phyloP scores from a whole-genome alignment of 805 yeast genomes.

The Ogataea dorogensis region DNA sequence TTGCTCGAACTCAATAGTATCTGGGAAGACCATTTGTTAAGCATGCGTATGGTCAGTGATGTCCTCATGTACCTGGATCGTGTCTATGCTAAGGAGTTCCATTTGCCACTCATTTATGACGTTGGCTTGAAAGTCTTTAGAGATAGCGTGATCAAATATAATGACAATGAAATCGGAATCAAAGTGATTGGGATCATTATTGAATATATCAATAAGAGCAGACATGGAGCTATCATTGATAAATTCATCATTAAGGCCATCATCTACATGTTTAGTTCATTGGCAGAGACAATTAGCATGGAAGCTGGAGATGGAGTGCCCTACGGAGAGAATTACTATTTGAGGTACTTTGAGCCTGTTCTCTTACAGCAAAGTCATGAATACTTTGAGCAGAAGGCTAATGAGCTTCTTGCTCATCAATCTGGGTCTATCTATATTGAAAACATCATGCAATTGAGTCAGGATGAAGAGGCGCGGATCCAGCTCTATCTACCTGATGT shows the following conservation, averaged over 20 bases:
- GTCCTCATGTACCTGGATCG: slow-evolving; percentile 84
- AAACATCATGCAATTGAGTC: slow-evolving; percentile 50
- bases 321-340: slow-evolving; percentile 61
- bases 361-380: slow-evolving; percentile 53
- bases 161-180: slow-evolving; percentile 50
- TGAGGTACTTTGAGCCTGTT: slow-evolving; percentile 62
- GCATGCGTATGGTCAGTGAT: slow-evolving; percentile 79
- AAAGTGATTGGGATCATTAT: slow-evolving; percentile 49
- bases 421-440: slow-evolving; percentile 57
- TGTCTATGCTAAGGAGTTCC: slow-evolving; percentile 71
- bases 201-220: slow-evolving; percentile 52
- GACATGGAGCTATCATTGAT: slow-evolving; percentile 56
- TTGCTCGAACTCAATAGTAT: slow-evolving; percentile 37
- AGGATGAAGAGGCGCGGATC: slow-evolving; percentile 60
- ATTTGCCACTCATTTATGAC: slow-evolving; percentile 65
- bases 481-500: slow-evolving; percentile 51
- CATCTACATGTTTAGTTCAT: slow-evolving; percentile 68
- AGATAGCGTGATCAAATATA: slow-evolving; percentile 52
- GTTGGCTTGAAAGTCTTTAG: slow-evolving; percentile 69
- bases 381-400: slow-evolving; percentile 51
- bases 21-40: slow-evolving; percentile 72
- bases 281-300: slow-evolving; percentile 39
- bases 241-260: slow-evolving; percentile 58
- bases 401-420: slow-evolving; percentile 40
- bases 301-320: slow-evolving; percentile 22